These are phyloP conservation scores for Saccharomycopsis fodiens DNA, from an alignment of 805 yeast genomes.

Conservation along the genomic window DNA sequence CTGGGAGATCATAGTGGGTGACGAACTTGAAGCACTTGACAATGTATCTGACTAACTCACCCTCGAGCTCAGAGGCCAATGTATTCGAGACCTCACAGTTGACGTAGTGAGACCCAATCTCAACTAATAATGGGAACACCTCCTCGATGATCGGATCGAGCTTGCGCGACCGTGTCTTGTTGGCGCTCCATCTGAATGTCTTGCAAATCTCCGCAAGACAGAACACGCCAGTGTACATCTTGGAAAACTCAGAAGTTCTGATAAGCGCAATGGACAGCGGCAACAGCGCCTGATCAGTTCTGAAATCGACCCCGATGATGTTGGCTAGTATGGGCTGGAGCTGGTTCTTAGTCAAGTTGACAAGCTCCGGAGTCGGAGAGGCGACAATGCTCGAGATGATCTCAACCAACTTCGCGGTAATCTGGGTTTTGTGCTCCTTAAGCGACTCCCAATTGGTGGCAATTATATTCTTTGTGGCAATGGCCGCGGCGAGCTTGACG, in stretches of 20 bases:
- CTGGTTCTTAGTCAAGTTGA: constrained; percentile 29
- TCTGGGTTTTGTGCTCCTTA: constrained; percentile 42
- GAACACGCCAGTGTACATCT: constrained; percentile 56
- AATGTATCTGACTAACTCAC: constrained; percentile 68
- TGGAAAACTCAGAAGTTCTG: constrained; percentile 20
- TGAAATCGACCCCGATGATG: constrained; percentile 36
- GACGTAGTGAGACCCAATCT: constrained; percentile 52
- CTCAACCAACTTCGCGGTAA: constrained; percentile 54
- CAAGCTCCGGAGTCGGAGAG: constrained; percentile 37
- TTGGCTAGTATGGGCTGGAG: constrained; percentile 44
- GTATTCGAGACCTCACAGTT: constrained; percentile 17
- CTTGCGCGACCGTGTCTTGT: constrained; percentile 40
- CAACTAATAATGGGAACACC: constrained; percentile 59
- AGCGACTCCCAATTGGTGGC: constrained; percentile 50
- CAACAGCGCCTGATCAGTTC: constrained; percentile 2
- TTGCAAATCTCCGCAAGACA: constrained; percentile 65
- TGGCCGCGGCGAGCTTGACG: constrained; percentile 66
- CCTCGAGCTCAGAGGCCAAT: constrained; percentile 32
- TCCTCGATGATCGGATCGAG: constrained; percentile 48
- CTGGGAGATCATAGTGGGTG: constrained; percentile 67
- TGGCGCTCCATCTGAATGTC: constrained; percentile 63
- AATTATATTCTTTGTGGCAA: constrained; percentile 74
- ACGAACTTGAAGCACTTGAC: constrained; percentile 74
- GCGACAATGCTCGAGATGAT: constrained; percentile 30
- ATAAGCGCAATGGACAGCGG: not conserved